Base-by-base conservation (phyloP, 176 grass and related monocot species). In the Raddia distichophylla region DNA sequence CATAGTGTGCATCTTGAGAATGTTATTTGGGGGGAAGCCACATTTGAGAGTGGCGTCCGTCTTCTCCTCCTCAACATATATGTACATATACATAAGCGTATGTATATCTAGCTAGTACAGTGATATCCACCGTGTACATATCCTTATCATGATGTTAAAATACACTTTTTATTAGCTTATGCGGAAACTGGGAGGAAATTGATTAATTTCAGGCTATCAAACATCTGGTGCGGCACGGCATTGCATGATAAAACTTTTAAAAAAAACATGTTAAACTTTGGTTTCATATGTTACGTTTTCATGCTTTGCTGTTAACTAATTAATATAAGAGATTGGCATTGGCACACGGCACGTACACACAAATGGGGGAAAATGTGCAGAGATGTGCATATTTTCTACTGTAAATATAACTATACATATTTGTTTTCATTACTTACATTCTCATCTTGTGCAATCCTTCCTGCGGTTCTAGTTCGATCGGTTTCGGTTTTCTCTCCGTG, bases 401-500 rank as follows among this genome's bases (percentile, higher is more conserved):
- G 18, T 40, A 40, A 40, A 40, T 5, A 40, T 5, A 40, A 40
- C 37, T 40, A 40, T 40, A 40, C 37, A 40, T 5, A 40, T 40
- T 40, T 40, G 0, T 40, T 40, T 40, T 53, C 63, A 69, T 76
- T 76, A 60, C 10, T 27, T 5, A 15, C 15, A 1, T 40, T 71
- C 64, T 71, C 79, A 37, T 75, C 46, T 87, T 60, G 80, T 76
- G 64, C 48, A n/a, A 74, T 40, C 58, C 60, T 45, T 61, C 47
- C 51, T 37, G 60, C 10, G 81, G 34, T 37, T 46, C 48, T 55
- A 43, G 76, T 51, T 53, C 82, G 76, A 43, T 53, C 82, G 64
- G 87, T 85, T 81, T 76, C 82, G 77, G 12, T 85, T 89, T 47
- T 75, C 62, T 48, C 56, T 63, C 63, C 69, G 70, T 74, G 69